Percentiles rank a stretch among this genome's conserved stretches.
Conservation (phyloP, 352 stramenopile genomes). For the Aphanomyces astaci region DNA sequence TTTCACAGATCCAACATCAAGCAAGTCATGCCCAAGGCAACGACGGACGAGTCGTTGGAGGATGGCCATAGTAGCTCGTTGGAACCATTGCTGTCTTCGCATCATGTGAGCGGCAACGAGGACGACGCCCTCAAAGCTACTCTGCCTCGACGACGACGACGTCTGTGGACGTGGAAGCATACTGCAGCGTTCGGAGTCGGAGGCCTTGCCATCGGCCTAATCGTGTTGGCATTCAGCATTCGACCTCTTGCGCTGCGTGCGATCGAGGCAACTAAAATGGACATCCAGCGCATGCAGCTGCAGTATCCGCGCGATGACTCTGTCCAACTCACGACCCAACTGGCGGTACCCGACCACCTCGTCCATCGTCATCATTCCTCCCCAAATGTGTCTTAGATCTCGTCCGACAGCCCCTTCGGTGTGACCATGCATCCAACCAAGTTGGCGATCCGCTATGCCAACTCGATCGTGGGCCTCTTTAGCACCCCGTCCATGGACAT, state of each 20-base stretch:
- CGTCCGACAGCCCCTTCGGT: constrained; percentile 16
- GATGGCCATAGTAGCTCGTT: background rate
- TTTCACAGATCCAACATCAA: background rate
- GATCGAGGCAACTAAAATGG: constrained; percentile 3
- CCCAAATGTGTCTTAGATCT: background rate
- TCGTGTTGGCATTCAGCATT: constrained; percentile 7
- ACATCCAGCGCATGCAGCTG: constrained; percentile 13
- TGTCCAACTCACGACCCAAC: constrained; percentile 6
- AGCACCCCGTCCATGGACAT: constrained; percentile 16
- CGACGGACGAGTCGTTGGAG: background rate
- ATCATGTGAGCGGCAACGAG: background rate
- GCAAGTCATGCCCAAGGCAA: background rate
- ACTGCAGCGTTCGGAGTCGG: background rate
- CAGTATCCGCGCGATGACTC: background rate
- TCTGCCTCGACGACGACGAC: background rate
- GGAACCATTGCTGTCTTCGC: background rate
- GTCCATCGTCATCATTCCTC: too few species aligned
- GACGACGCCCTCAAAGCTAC: background rate
- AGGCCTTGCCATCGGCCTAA: background rate
- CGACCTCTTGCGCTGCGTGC: constrained; percentile 10
- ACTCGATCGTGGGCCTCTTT: constrained; percentile 2
- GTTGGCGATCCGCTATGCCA: background rate
- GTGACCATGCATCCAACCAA: constrained; percentile 6
- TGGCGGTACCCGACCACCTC: constrained; percentile 1
- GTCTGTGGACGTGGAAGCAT: background rate